These are phyloP conservation scores for Fistulinella prunicolor DNA, from an alignment of 768 basidiomycete genomes.

Conservation along the genomic window DNA sequence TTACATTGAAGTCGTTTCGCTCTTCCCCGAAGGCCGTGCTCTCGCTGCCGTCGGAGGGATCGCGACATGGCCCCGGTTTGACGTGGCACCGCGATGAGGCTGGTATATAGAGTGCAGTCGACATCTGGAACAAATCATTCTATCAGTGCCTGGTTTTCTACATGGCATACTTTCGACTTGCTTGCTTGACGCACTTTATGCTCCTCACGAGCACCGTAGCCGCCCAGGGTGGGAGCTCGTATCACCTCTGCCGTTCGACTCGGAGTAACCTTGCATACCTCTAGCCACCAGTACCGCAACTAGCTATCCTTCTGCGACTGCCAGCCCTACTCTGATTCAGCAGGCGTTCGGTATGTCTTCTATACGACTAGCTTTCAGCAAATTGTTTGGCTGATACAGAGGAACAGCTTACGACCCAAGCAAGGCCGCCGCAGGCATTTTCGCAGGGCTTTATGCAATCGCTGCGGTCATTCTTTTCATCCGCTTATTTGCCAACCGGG, in stretches of 20 bases:
- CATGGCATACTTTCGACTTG: not conserved
- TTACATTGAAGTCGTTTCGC: not conserved
- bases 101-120: not conserved
- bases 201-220: not conserved
- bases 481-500: conserved; percentile 18
- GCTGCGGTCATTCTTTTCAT: conserved; percentile 10
- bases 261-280: not conserved
- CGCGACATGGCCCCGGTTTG: not conserved
- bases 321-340: conserved; percentile 10
- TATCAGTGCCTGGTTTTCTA: not conserved
- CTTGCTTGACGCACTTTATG: not conserved
- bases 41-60: not conserved
- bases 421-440: conserved; percentile 20
- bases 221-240: conserved; percentile 4
- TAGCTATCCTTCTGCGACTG: conserved; percentile 1
- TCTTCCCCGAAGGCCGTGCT: not conserved
- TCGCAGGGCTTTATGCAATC: conserved; percentile 21
- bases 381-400: not conserved
- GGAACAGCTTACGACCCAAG: conserved; percentile 26
- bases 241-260: not conserved
- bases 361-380: too few species aligned
- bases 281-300: conserved; percentile 5
- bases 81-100: not conserved
- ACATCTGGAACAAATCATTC: not conserved
- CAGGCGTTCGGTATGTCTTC: not conserved